Conservation (phyloP, 164 flowering plant species). For the Umbellularia californica region DNA sequence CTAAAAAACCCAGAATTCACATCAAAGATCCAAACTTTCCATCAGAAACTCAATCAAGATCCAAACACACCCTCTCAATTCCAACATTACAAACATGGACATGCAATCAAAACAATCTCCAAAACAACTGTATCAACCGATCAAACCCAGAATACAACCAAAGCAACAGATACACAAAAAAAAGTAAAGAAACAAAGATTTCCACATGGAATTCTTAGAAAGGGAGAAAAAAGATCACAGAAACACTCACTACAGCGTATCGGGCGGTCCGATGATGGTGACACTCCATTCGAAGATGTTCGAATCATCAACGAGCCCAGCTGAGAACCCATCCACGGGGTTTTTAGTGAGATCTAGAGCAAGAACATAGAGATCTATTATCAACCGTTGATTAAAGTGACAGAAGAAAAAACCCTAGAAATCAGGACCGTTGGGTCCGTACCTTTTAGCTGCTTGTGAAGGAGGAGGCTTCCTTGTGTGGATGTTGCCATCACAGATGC, state of each 20-base stretch:
- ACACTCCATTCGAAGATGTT: slow-evolving; percentile 83
- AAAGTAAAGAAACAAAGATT: background rate
- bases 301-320: slow-evolving; percentile 67
- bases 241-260: slow-evolving; percentile 44
- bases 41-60: background rate
- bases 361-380: background rate
- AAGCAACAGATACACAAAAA: background rate
- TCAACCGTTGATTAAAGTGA: background rate
- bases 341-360: slow-evolving; percentile 55
- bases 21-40: background rate
- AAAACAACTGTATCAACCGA: background rate
- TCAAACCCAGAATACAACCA: background rate
- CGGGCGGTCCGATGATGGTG: slow-evolving; percentile 79
- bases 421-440: background rate
- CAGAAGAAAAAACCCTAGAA: background rate
- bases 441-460: slow-evolving; percentile 79
- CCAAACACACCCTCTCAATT: background rate
- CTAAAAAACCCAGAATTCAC: background rate
- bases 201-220: background rate
- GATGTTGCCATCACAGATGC: slow-evolving; percentile 52
- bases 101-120: background rate
- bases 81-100: background rate
- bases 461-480: slow-evolving; percentile 77
- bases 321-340: slow-evolving; percentile 87
- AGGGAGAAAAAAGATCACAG: background rate